phyloP scores from a whole-genome alignment of 1,284 basidiomycete species.

The Gastroboletus turbinatus region DNA sequence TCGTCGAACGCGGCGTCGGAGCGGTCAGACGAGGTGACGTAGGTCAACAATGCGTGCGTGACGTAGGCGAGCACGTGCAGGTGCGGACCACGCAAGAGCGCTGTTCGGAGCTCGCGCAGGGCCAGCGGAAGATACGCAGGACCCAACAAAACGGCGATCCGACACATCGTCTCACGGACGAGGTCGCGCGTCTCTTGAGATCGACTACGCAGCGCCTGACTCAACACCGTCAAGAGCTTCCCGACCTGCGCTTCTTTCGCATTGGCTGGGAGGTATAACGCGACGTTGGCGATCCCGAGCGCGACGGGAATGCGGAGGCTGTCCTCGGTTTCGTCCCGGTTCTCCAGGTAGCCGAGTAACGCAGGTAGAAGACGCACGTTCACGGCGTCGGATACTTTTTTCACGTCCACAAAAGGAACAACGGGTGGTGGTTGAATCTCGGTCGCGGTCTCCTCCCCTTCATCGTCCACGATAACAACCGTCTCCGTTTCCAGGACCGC shows the following conservation, averaged over 20 bases:
- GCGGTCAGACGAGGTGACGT: conserved; percentile 69
- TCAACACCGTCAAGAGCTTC: conserved; percentile 80
- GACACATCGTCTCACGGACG: conserved; percentile 81
- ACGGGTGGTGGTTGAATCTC: conserved; percentile 14
- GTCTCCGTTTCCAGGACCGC: conserved; percentile 36
- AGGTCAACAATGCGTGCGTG: conserved; percentile 79
- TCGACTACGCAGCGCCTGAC: conserved; percentile 87
- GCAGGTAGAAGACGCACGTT: conserved; percentile 74
- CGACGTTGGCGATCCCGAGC: conserved; percentile 85
- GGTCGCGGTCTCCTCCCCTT: conserved; percentile 30
- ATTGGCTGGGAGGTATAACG: conserved; percentile 75
- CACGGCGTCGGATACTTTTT: conserved; percentile 75
- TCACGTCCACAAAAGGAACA: conserved; percentile 29
- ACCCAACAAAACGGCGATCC: conserved; percentile 78
- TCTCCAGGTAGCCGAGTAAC: conserved; percentile 77
- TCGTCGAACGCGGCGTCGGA: conserved; percentile 47
- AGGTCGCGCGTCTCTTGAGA: conserved; percentile 94
- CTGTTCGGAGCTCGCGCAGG: conserved; percentile 79
- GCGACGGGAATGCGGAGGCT: conserved; percentile 86
- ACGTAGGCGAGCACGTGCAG: conserved; percentile 90
- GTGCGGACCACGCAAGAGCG: conserved; percentile 90
- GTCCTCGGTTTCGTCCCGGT: conserved; percentile 84
- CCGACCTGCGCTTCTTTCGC: conserved; percentile 73
- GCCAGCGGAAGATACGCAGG: conserved; percentile 73
- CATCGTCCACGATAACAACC: conserved; percentile 29